Percentiles rank a stretch among this genome's conserved stretches.
Conservation (phyloP, 2,329 filamentous ascomycete species). For the Pyrenochaeta sp. region DNA sequence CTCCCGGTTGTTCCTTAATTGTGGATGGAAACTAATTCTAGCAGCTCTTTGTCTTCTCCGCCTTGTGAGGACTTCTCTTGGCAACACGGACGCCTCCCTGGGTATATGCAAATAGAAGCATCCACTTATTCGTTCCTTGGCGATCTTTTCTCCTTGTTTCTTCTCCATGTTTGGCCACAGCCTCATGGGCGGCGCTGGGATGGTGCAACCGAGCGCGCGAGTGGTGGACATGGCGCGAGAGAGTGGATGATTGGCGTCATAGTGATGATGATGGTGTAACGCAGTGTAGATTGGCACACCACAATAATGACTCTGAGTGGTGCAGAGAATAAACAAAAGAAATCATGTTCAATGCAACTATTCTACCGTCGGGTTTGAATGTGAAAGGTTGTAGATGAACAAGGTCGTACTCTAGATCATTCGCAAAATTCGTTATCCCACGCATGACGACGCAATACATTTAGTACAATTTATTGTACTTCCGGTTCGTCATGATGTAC, state of each 20-base stretch:
- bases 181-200: slow-evolving; percentile 36
- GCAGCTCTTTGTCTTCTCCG: slow-evolving; percentile 65
- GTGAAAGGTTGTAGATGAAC: too few relatives aligned
- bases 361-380: too few relatives aligned
- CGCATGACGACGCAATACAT: too few relatives aligned
- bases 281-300: slow-evolving; percentile 42
- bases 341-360: slow-evolving; percentile 19
- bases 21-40: slow-evolving; percentile 8
- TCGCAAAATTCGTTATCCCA: too few relatives aligned
- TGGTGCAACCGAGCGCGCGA: slow-evolving; percentile 39
- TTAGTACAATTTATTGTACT: too few relatives aligned
- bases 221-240: slow-evolving; percentile 28
- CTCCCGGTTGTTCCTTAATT: neutral
- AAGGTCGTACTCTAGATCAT: too few relatives aligned
- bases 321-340: slow-evolving; percentile 40
- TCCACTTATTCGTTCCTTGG: slow-evolving; percentile 35
- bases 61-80: slow-evolving; percentile 51
- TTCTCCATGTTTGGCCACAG: slow-evolving; percentile 36
- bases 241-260: slow-evolving; percentile 34
- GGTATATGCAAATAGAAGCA: slow-evolving; percentile 39
- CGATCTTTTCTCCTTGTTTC: slow-evolving; percentile 34
- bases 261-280: slow-evolving; percentile 27
- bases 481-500: too few relatives aligned
- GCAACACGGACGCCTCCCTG: slow-evolving; percentile 32
- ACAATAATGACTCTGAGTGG: slow-evolving; percentile 42